Base-by-base conservation (phyloP, 106 monocot genomes). In the Ottelia alismoides region DNA sequence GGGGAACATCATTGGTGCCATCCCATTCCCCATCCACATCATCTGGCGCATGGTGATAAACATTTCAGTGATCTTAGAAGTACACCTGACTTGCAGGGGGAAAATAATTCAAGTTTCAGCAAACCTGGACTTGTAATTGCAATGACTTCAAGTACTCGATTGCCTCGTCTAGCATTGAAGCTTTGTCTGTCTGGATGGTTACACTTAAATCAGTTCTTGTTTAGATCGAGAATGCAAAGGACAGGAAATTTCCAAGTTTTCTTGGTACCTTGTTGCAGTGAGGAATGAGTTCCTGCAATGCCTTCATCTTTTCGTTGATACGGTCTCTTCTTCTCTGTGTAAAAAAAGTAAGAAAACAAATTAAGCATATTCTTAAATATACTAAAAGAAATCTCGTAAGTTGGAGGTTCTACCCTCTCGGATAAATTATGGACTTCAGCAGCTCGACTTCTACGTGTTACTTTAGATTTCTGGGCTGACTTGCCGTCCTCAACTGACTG, bases 231-330 rank as follows among this genome's bases (percentile, higher is more conserved):
- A 44, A 32, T 22, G 32, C 23, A 57, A 25, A 19, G 3, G 49
- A 19, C 6, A 20, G 22, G 21, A 45, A 45, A 47, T 17, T 20
- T 11, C 2, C 18, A 49, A 11, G 48, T 10, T 12, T 3, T n/a
- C n/a, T n/a, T n/a, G n/a, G n/a, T 61, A 92, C 92, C 76, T 92
- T 92, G 76, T 87, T 80, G 62, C 87, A 87, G 64, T 87, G 80
- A 65, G 92, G 92, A 56, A 93, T 93, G 56, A 93, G 80, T 51
- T 87, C 92, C 67, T 93, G 92, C 58, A 93, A 65, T 67, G 92
- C 92, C 53, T 58, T 87, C 92, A 93, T 93, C 62, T 87, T 93
- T 64, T 93, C 87, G 29, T 93, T 93, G 50, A 93, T 93, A 47
- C 87, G 74, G 21, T 93, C 87, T 54, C 92, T 93, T 81, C 92